Evolutionary conservation across 2,329 filamentous ascomycete species (phyloP).

Genomic region (Exophiala lecanii-corni): DNA sequence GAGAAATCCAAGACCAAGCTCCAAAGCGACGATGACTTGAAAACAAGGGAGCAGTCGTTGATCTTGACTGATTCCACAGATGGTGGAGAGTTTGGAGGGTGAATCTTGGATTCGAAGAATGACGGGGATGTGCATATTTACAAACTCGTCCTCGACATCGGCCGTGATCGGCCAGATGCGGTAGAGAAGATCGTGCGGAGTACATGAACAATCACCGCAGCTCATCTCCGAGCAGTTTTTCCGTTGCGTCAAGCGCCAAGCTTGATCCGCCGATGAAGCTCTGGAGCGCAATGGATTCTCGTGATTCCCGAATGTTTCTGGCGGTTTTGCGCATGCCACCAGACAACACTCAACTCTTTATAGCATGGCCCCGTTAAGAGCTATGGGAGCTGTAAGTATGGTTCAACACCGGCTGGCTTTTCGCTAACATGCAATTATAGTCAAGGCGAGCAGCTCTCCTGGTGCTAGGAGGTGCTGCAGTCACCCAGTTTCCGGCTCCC

Average conservation of each 20-base stretch:
- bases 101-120: not conserved
- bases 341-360: no score
- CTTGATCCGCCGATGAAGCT: conserved; percentile 1
- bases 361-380: conserved; percentile 17
- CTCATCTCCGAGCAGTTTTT: not conserved
- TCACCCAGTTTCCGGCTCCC: conserved; percentile 30
- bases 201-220: no score
- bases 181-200: no score
- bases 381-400: conserved; percentile 21
- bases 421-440: no score
- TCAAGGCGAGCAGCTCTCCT: conserved; percentile 17
- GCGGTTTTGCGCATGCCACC: conserved; percentile 6
- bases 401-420: conserved; percentile 4
- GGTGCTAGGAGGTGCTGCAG: conserved; percentile 20
- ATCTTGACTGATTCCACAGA: not conserved
- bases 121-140: conserved; percentile 2
- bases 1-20: not conserved
- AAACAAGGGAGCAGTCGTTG: no score
- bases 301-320: conserved; percentile 7
- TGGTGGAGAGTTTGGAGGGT: not conserved
- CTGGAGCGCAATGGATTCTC: no score
- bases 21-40: not conserved
- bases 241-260: conserved; percentile 2
- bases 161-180: no score
- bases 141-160: no score